Base-by-base conservation (phyloP, 441 rosid species). In the Isatis lusitanica region DNA sequence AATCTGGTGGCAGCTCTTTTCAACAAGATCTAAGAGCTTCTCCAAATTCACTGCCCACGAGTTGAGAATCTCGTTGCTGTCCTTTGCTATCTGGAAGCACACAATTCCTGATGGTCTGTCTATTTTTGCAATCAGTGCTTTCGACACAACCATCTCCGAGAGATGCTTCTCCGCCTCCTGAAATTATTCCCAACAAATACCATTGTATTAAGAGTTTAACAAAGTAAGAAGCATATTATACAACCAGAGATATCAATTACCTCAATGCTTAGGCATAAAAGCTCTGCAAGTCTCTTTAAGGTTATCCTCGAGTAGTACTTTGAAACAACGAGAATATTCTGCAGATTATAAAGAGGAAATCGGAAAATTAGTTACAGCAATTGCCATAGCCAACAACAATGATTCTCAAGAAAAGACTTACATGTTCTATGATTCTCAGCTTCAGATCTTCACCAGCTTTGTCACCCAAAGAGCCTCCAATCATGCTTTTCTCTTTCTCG, bases 81-180 rank as follows among this genome's bases (percentile, higher is more conserved):
- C 98, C 83, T 91, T 90, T 1, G 93, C 88, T 7, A 79, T 75
- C 84, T 93, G 96, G 88, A 96, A 93, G 77, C 91, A 86, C 65
- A 90, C 93, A 18, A 93, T 79, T 70, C 96, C 97, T 81, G 77
- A 67, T n/a, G 97, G 99, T 80, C 99, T 83, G 80, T 96, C 97
- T 52, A 96, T 93, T 84, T 91, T 96, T 12, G 98, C 97, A 68
- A 90, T 86, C 73, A 93, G 79, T 39, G 97, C 90, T 79, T 91
- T 96, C 55, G 94, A 93, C 58, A 96, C 99, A 1, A 91, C 99
- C 99, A 96, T 96, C 44, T 96, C 99, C 0, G 99, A 96, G 11
- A 96, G 91, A 84, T 93, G 91, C 88, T 90, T 96, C 91, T 96
- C 99, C 16, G 99, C 91, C 83, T 96, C 99, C 99, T 93, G 58